These are phyloP conservation scores for Musa balbisiana DNA, from an alignment of 202 grass and related monocot genomes.

Conservation along the genomic window DNA sequence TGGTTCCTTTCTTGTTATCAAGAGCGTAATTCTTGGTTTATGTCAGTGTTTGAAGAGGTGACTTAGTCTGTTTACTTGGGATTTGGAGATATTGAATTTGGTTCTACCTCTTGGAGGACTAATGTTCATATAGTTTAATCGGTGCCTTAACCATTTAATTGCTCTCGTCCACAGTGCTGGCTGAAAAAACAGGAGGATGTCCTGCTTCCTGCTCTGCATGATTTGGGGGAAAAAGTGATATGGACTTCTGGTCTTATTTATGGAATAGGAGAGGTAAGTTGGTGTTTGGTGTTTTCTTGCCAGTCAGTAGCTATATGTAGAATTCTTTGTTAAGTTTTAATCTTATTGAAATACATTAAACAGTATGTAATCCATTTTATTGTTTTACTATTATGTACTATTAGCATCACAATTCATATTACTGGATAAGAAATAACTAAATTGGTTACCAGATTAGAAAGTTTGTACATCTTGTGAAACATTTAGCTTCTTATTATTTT, in stretches of 20 bases:
- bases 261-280: constrained; percentile 52
- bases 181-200: constrained; percentile 80
- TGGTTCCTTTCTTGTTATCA: neutral
- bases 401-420: too few species aligned
- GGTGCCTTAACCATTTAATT: neutral
- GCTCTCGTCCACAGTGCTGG: constrained; percentile 48
- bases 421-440: too few species aligned
- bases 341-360: too few species aligned
- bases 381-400: too few species aligned
- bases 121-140: neutral
- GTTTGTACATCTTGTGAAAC: too few species aligned
- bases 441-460: too few species aligned
- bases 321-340: neutral
- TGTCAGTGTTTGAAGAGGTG: too few species aligned
- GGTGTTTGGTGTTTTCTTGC: neutral
- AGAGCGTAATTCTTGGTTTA: too few species aligned
- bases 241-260: constrained; percentile 87
- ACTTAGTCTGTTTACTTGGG: too few species aligned
- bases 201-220: constrained; percentile 44
- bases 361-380: too few species aligned
- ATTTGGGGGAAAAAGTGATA: constrained; percentile 48
- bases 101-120: neutral
- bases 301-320: neutral
- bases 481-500: too few species aligned
- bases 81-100: neutral